A percentile compares a stretch with the other conserved stretches of the same genome.
Evolutionary conservation across 352 stramenopile genomes (phyloP).

Genomic region (Phytopythium boreale): DNA sequence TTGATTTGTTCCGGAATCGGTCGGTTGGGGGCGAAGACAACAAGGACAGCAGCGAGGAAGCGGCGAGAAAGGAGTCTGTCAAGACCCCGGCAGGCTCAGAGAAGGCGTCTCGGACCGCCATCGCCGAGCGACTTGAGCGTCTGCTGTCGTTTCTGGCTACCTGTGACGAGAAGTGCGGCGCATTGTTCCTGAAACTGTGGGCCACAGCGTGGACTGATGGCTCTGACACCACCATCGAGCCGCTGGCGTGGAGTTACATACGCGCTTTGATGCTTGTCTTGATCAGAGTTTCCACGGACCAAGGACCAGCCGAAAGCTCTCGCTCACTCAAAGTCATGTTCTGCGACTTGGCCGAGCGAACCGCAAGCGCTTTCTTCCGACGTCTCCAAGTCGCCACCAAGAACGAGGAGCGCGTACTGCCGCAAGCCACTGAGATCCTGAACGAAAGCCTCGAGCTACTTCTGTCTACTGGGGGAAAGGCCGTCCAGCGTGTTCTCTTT

Average conservation of each 20-base stretch:
- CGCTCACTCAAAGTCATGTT: slow-evolving; percentile 5
- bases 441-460: slow-evolving; percentile 26
- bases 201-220: slow-evolving; percentile 15
- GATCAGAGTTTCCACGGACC: slow-evolving; percentile 14
- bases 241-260: slow-evolving; percentile 20
- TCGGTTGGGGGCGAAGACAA: background rate
- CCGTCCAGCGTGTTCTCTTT: slow-evolving; percentile 18
- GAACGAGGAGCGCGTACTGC: slow-evolving; percentile 7
- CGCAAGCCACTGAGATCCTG: slow-evolving; percentile 12
- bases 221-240: background rate
- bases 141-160: background rate
- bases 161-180: background rate
- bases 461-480: slow-evolving; percentile 12
- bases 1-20: background rate
- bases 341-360: slow-evolving; percentile 5
- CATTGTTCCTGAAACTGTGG: slow-evolving; percentile 45
- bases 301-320: slow-evolving; percentile 4
- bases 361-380: slow-evolving; percentile 16
- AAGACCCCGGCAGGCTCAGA: background rate
- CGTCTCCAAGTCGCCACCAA: slow-evolving; percentile 12
- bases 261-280: slow-evolving; percentile 17
- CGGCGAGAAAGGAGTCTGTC: background rate
- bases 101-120: background rate
- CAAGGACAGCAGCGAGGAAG: background rate
- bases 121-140: background rate